Conservation (phyloP, 768 basidiomycete genomes). For the Naematelia aurantialba region DNA sequence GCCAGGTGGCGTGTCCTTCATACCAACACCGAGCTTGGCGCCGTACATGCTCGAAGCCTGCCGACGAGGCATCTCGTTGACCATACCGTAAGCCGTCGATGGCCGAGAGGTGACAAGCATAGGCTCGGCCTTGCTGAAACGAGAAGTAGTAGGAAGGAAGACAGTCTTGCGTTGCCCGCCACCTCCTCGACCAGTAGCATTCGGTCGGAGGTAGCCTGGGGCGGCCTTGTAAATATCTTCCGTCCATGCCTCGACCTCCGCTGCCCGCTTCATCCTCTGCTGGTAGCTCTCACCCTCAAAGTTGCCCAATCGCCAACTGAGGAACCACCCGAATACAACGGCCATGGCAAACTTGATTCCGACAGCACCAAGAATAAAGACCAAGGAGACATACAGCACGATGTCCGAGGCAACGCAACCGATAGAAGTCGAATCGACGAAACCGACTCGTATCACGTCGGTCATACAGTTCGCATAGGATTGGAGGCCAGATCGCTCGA, state of each 20-base stretch:
- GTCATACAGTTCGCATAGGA: constrained; percentile 73
- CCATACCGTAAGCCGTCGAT: constrained; percentile 45
- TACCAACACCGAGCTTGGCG: constrained; percentile 50
- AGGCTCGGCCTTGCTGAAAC: constrained; percentile 66
- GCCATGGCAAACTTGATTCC: constrained; percentile 94
- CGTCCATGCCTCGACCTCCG: constrained; percentile 93
- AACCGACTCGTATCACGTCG: constrained; percentile 82
- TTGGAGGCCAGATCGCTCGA: constrained; percentile 68
- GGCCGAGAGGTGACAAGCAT: constrained; percentile 54
- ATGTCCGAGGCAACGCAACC: constrained; percentile 94
- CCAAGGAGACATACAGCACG: constrained; percentile 88
- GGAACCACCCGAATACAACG: constrained; percentile 96
- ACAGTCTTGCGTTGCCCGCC: constrained; percentile 53
- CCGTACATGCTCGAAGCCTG: constrained; percentile 53
- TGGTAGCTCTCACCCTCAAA: constrained; percentile 91
- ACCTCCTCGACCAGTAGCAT: constrained; percentile 54
- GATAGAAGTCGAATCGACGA: constrained; percentile 88
- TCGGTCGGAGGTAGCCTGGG: constrained; percentile 84
- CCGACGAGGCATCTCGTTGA: constrained; percentile 27
- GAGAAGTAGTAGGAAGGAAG: constrained; percentile 55
- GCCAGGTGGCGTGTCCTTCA: constrained; percentile 67
- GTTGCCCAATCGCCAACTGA: constrained; percentile 88
- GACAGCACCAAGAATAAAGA: constrained; percentile 97
- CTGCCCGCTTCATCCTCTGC: constrained; percentile 80
- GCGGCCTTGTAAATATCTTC: constrained; percentile 92